A percentile compares a stretch with the other conserved stretches of the same genome.
Evolutionary conservation across 1,284 basidiomycete genomes (phyloP).

Genomic region (Entoloma clypeatum): DNA sequence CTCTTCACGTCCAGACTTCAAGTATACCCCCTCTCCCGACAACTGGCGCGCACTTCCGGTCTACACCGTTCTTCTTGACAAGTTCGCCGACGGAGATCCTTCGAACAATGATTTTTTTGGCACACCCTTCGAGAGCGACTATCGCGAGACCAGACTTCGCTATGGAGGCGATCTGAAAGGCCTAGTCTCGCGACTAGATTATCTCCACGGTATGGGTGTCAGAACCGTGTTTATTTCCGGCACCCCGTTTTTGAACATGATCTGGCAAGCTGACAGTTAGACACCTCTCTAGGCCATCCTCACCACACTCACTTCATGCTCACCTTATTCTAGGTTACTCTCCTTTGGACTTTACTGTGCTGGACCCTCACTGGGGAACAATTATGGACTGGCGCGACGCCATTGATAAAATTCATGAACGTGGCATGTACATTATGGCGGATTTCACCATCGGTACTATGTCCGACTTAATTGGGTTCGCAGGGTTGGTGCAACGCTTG

Average conservation of each 20-base stretch:
- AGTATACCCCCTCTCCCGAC: slow-evolving; percentile 73
- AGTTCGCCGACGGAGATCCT: slow-evolving; percentile 90
- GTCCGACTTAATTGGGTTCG: slow-evolving; percentile 81
- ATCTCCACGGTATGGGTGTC: slow-evolving; percentile 85
- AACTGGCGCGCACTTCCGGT: slow-evolving; percentile 86
- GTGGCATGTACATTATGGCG: slow-evolving; percentile 86
- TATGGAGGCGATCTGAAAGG: slow-evolving; percentile 85
- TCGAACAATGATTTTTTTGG: slow-evolving; percentile 86
- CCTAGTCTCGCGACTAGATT: slow-evolving; percentile 73
- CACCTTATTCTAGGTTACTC: slow-evolving; percentile 67
- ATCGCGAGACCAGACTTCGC: slow-evolving; percentile 82
- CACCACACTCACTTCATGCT: slow-evolving; percentile 10
- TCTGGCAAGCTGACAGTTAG: slow-evolving; percentile 92
- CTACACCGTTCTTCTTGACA: slow-evolving; percentile 87
- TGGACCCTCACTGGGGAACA: slow-evolving; percentile 89
- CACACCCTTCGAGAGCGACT: slow-evolving; percentile 78
- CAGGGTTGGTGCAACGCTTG: slow-evolving; percentile 56
- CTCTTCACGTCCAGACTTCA: slow-evolving; percentile 55
- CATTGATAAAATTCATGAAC: slow-evolving; percentile 73
- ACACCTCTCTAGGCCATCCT: slow-evolving; percentile 20
- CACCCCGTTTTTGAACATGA: slow-evolving; percentile 89
- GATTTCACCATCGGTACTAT: slow-evolving; percentile 94
- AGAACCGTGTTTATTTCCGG: slow-evolving; percentile 84
- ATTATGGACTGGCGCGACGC: slow-evolving; percentile 72
- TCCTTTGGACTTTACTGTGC: slow-evolving; percentile 81